These are phyloP conservation scores for Phytophthora europaea DNA, from an alignment of 352 stramenopile genomes.

Conservation along the genomic window DNA sequence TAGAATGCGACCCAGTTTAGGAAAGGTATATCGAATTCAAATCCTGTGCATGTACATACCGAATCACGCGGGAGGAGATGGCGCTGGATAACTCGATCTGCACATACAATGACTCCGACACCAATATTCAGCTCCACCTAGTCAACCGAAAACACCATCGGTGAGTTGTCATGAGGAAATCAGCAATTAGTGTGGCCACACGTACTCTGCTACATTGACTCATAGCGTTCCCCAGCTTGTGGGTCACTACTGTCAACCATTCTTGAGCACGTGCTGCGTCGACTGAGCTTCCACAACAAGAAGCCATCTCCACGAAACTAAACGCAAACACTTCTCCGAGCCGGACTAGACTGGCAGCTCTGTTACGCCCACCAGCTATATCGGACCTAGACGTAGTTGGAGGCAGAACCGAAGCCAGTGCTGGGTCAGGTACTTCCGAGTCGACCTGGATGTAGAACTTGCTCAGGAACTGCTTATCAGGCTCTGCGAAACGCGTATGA, in stretches of 20 bases:
- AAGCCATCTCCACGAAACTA: slow-evolving; percentile 77
- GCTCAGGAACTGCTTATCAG: slow-evolving; percentile 62
- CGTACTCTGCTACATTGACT: slow-evolving; percentile 53
- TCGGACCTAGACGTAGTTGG: slow-evolving; percentile 12
- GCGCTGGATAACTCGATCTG: slow-evolving; percentile 53
- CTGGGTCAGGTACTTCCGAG: slow-evolving; percentile 24
- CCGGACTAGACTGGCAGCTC: slow-evolving; percentile 9
- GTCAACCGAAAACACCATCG: background rate
- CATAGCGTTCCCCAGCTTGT: slow-evolving; percentile 74
- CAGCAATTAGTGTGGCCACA: background rate
- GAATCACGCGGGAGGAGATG: slow-evolving; percentile 65
- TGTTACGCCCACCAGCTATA: background rate
- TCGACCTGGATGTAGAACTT: slow-evolving; percentile 60
- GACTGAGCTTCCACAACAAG: slow-evolving; percentile 61
- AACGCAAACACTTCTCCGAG: slow-evolving; percentile 47
- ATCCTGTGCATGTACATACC: slow-evolving; percentile 25
- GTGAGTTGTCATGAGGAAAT: background rate
- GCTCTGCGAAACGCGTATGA: slow-evolving; percentile 42
- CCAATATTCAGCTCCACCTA: slow-evolving; percentile 79
- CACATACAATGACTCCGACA: slow-evolving; percentile 63
- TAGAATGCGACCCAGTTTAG: background rate
- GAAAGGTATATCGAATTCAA: background rate
- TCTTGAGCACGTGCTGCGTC: slow-evolving; percentile 65
- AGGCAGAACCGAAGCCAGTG: slow-evolving; percentile 12
- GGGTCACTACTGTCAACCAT: slow-evolving; percentile 62